A percentile compares a stretch with the other conserved stretches of the same genome.
Evolutionary conservation across 768 basidiomycete species (phyloP).

Genomic region (Filobasidium floriforme): DNA sequence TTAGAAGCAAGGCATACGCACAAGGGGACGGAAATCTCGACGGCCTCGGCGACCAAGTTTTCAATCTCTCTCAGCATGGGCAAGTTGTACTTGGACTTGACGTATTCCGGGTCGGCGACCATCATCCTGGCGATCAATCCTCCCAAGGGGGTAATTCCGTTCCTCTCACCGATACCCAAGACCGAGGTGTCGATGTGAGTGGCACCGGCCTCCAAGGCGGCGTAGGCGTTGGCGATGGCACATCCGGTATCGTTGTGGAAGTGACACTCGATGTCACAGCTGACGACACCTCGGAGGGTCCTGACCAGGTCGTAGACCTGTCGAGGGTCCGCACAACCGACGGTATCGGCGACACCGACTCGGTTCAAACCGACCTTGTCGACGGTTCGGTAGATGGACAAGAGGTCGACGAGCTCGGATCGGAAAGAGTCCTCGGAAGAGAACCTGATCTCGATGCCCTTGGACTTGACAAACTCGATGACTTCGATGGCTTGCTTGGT

Average conservation of each 20-base stretch:
- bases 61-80: slow-evolving; percentile 96
- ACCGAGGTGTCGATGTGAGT: slow-evolving; percentile 93
- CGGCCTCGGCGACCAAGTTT: slow-evolving; percentile 96
- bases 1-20: no score
- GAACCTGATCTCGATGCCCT: slow-evolving; percentile 98
- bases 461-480: slow-evolving; percentile 98
- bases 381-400: slow-evolving; percentile 98
- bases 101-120: slow-evolving; percentile 94
- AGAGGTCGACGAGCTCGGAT: slow-evolving; percentile 94
- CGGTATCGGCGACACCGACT: slow-evolving; percentile 97
- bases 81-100: slow-evolving; percentile 99
- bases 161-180: slow-evolving; percentile 91
- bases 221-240: slow-evolving; percentile 97
- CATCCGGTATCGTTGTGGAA: slow-evolving; percentile 88
- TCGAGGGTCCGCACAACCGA: slow-evolving; percentile 95
- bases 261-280: slow-evolving; percentile 95
- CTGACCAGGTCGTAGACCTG: slow-evolving; percentile 98
- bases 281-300: slow-evolving; percentile 90
- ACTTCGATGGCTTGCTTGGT: slow-evolving; percentile 94
- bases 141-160: slow-evolving; percentile 96
- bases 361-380: slow-evolving; percentile 99
- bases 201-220: slow-evolving; percentile 94
- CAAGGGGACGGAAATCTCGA: slow-evolving; percentile 94
- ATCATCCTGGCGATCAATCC: slow-evolving; percentile 91
- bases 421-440: slow-evolving; percentile 99